A percentile compares a stretch with the other conserved stretches of the same genome.
phyloP scores from a whole-genome alignment of 805 yeast species.

The Candida ponderosae region DNA sequence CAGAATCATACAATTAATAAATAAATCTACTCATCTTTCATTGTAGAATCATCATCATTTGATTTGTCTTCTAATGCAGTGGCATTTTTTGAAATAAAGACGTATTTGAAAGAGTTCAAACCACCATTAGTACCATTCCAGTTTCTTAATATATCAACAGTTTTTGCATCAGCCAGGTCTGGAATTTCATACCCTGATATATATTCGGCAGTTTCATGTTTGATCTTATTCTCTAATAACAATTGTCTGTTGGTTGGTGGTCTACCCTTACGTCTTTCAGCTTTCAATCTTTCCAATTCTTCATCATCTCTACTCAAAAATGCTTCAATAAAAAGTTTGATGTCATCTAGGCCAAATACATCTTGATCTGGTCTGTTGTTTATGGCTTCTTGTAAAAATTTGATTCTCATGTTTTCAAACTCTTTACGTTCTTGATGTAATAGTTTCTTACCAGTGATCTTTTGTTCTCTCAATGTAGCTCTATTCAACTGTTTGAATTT shows the following conservation, averaged over 20 bases:
- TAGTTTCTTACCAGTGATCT: conserved; percentile 52
- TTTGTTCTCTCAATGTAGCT: conserved; percentile 80
- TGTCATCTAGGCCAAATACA: conserved; percentile 47
- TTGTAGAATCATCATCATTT: conserved; percentile 4
- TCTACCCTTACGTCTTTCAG: conserved; percentile 76
- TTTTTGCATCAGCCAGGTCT: conserved; percentile 52
- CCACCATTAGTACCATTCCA: conserved; percentile 90
- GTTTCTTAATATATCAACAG: conserved; percentile 49
- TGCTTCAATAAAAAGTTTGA: conserved; percentile 51
- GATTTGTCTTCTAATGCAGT: conserved; percentile 3
- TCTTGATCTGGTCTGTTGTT: conserved; percentile 30
- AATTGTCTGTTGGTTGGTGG: conserved; percentile 72
- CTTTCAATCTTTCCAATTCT: conserved; percentile 56
- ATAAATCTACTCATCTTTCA: neutral
- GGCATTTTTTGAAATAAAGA: conserved; percentile 17
- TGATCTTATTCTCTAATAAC: conserved; percentile 50
- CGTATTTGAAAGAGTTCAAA: conserved; percentile 44
- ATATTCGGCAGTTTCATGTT: conserved; percentile 55
- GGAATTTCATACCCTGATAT: conserved; percentile 68
- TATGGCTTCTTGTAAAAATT: conserved; percentile 55
- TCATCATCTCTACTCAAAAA: conserved; percentile 66
- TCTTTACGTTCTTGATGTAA: conserved; percentile 51
- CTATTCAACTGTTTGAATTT: conserved; percentile 77
- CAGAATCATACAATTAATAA: neutral
- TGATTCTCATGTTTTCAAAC: conserved; percentile 49